Conservation (phyloP, 2,329 filamentous ascomycete genomes). For the Neurospora sp. region DNA sequence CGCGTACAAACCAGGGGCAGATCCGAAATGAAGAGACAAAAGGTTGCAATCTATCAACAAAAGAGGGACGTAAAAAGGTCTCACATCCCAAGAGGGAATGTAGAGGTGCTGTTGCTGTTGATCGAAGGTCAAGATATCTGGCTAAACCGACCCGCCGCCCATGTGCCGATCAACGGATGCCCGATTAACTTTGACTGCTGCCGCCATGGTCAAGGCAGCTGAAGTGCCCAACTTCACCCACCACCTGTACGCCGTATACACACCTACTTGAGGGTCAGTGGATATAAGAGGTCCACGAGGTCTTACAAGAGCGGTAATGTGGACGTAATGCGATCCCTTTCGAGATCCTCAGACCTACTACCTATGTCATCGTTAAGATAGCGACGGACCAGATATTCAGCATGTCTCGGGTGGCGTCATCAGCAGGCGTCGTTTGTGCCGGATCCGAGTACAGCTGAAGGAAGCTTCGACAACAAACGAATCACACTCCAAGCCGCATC, state of each 20-base stretch:
- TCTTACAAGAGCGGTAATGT: not conserved
- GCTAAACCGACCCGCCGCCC: not conserved
- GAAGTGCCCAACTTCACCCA: not conserved
- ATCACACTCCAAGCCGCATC: not conserved
- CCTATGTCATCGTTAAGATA: not conserved
- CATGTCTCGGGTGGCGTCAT: not conserved
- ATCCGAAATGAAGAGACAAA: not conserved
- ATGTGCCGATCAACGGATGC: not conserved
- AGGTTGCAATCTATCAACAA: not conserved
- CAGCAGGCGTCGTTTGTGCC: not conserved
- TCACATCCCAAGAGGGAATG: not conserved
- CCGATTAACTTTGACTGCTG: not conserved
- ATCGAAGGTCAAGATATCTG: not conserved
- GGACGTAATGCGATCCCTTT: not conserved
- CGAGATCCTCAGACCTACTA: not conserved
- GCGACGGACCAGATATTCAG: not conserved
- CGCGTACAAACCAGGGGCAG: not conserved
- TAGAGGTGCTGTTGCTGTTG: not conserved
- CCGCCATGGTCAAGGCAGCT: not conserved
- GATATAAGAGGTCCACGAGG: not conserved
- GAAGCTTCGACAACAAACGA: not conserved
- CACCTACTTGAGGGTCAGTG: not conserved
- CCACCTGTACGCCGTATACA: not conserved
- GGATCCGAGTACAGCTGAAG: not conserved
- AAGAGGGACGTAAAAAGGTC: not conserved